Evolutionary conservation across 1,284 basidiomycete genomes (phyloP).

Genomic region (Pyrrhoderma lamaoense): DNA sequence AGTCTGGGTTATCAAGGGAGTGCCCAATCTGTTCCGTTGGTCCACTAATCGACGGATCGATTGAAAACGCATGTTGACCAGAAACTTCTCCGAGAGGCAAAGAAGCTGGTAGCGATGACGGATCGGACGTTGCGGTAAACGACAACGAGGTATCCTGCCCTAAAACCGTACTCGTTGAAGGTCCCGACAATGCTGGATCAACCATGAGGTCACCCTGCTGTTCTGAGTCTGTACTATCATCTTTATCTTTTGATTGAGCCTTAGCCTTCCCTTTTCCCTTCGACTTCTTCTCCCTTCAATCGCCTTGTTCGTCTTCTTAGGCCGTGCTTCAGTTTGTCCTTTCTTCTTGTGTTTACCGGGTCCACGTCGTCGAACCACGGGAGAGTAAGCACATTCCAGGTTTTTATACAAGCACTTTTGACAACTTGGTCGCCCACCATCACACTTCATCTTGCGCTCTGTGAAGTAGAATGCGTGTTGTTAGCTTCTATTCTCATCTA

Average conservation of each 20-base stretch:
- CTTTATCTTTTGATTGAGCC: constrained; percentile 4
- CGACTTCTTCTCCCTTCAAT: constrained; percentile 11
- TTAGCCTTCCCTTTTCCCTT: constrained; percentile 9
- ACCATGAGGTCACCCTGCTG: no score
- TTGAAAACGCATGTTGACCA: no score
- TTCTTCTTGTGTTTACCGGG: constrained; percentile 61
- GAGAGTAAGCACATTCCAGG: constrained; percentile 45
- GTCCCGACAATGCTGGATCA: no score
- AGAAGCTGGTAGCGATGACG: no score
- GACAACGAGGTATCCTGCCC: no score
- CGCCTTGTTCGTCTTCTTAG: constrained; percentile 8
- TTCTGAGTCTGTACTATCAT: background rate
- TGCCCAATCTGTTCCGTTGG: no score
- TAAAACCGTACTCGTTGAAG: no score
- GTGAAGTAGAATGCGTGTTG: constrained; percentile 18
- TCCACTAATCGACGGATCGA: no score
- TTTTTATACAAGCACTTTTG: constrained; percentile 46
- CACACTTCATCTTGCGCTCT: constrained; percentile 69
- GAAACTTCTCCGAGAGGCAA: no score
- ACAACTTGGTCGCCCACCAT: constrained; percentile 55
- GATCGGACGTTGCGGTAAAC: no score
- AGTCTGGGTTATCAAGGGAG: no score
- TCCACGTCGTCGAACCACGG: constrained; percentile 51
- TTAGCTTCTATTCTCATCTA: constrained; percentile 13
- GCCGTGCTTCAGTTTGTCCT: background rate